Conservation (phyloP, 78 protist species). For the Bodo saltans region DNA sequence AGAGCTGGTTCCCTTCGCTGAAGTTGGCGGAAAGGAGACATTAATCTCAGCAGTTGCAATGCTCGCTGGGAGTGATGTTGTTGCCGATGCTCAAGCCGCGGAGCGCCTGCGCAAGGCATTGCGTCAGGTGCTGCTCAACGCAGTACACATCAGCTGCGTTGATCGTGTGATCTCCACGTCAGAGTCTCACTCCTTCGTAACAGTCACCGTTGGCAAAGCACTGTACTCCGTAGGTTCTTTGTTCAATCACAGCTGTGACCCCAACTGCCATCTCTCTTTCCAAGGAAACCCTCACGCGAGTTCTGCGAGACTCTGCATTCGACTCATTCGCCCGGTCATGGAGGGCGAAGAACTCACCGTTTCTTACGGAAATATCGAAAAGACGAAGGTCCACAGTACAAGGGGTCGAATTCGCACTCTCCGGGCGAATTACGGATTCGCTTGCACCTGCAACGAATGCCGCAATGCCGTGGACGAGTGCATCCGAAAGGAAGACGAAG, state of each 20-base stretch:
- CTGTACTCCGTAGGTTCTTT: not conserved
- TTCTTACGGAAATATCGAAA: not conserved
- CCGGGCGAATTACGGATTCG: constrained; percentile 1
- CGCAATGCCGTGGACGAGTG: not conserved
- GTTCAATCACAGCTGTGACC: constrained; percentile 20
- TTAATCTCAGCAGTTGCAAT: not conserved
- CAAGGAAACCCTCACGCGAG: not conserved
- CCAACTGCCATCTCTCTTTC: not conserved
- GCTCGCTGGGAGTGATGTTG: not conserved
- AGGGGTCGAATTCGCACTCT: not conserved
- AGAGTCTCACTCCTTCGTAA: not conserved
- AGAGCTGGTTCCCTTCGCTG: not conserved
- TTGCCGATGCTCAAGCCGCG: not conserved
- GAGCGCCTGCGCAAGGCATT: not conserved
- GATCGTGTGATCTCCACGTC: not conserved
- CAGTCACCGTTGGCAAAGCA: constrained; percentile 3
- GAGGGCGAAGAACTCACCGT: constrained; percentile 5
- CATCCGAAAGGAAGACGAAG: not conserved
- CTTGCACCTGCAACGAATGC: constrained; percentile 7
- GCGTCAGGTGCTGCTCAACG: not conserved
- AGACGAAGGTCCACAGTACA: not conserved
- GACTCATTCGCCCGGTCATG: not conserved
- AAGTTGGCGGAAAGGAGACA: not conserved
- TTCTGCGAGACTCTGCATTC: not conserved
- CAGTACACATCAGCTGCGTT: not conserved